Conservation (phyloP, 2,329 filamentous ascomycete genomes). For the Colletotrichum navitas region DNA sequence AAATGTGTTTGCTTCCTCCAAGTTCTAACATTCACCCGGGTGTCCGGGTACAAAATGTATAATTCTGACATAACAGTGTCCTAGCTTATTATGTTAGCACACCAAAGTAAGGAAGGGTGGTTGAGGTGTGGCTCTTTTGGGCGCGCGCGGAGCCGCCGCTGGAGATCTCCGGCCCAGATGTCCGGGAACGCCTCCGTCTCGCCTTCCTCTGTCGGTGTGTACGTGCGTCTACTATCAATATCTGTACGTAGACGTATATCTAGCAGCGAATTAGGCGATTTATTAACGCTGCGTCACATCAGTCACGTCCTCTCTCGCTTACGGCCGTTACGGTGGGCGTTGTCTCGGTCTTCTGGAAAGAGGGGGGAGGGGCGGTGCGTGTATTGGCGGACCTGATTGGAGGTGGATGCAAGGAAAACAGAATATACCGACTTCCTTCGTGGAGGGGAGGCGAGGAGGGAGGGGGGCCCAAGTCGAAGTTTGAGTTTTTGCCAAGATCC, state of each 20-base stretch:
- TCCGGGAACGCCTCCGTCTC: neutral
- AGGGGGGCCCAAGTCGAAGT: neutral
- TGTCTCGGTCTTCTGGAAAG: neutral
- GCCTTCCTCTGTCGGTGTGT: neutral
- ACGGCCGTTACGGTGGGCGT: neutral
- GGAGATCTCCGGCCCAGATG: constrained; percentile 20
- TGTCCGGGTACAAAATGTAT: no score
- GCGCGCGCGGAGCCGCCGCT: neutral
- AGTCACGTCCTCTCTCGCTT: neutral
- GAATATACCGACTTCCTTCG: neutral
- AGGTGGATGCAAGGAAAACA: neutral
- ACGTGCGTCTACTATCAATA: neutral
- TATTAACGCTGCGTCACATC: neutral
- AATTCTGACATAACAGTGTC: no score
- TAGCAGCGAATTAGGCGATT: neutral
- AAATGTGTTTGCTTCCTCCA: no score
- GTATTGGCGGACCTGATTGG: neutral
- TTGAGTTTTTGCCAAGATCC: neutral
- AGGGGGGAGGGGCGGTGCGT: neutral
- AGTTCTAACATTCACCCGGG: no score
- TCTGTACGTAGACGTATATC: neutral
- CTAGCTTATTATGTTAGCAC: no score
- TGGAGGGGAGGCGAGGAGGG: neutral
- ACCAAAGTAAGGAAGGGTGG: no score
- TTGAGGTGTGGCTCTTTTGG: neutral